Evolutionary conservation across 768 basidiomycete species (phyloP).

Genomic region (Psilocybe sp.): DNA sequence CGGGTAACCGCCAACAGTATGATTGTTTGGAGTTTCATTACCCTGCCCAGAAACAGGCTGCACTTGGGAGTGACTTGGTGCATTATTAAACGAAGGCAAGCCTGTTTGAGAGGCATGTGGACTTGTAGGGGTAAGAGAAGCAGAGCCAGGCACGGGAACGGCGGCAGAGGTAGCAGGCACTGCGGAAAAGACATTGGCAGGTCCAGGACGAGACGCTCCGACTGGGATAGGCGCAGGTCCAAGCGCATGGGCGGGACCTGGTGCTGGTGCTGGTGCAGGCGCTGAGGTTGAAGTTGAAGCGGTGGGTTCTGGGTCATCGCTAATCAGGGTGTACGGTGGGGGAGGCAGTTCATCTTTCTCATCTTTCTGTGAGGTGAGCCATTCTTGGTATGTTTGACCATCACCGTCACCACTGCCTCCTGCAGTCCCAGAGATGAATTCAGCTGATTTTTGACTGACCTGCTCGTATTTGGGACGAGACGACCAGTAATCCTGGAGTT

Average conservation of each 20-base stretch:
- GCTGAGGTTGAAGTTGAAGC: conserved; percentile 6
- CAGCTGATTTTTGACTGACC: conserved; percentile 25
- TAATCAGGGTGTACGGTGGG: conserved; percentile 60
- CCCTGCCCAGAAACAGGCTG: too few species aligned
- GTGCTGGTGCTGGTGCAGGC: background rate
- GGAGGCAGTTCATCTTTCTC: conserved; percentile 56
- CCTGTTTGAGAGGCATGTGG: too few species aligned
- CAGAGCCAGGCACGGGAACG: too few species aligned
- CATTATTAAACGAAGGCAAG: too few species aligned
- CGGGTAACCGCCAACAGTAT: too few species aligned
- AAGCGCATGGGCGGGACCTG: background rate
- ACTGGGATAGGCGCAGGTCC: background rate
- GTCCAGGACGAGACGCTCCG: background rate
- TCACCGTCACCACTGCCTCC: conserved; percentile 7
- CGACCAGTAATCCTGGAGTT: conserved; percentile 74
- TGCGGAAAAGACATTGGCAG: background rate
- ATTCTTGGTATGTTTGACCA: conserved; percentile 43
- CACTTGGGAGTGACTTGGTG: too few species aligned
- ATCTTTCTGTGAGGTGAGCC: conserved; percentile 43
- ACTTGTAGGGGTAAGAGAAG: too few species aligned
- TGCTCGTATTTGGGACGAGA: conserved; percentile 58
- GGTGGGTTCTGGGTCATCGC: conserved; percentile 30
- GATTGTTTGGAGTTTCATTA: too few species aligned
- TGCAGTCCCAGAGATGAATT: conserved; percentile 27
- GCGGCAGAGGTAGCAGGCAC: too few species aligned